Evolutionary conservation across 1,139 yeast species (phyloP).

Genomic region (Debaryomyces robertsiae): DNA sequence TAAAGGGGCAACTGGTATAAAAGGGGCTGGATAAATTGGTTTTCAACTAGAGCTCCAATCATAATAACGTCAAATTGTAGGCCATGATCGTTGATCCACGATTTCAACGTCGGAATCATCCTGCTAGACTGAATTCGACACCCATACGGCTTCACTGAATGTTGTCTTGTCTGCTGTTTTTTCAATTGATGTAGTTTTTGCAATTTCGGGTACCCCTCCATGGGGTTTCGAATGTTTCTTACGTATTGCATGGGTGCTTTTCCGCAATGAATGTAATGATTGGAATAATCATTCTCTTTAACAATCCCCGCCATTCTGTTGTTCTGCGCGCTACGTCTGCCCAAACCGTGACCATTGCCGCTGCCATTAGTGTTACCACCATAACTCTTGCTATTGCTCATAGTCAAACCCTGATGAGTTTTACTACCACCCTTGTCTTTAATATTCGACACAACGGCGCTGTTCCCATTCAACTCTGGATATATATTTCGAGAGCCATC

Average conservation of each 20-base stretch:
- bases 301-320: neutral
- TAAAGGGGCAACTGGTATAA: slow-evolving; percentile 69
- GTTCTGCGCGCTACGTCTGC: neutral
- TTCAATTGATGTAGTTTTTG: slow-evolving; percentile 68
- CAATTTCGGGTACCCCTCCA: slow-evolving; percentile 84
- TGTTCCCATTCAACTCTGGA: slow-evolving; percentile 2
- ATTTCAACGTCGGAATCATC: slow-evolving; percentile 57
- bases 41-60: slow-evolving; percentile 83
- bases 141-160: slow-evolving; percentile 69
- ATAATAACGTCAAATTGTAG: slow-evolving; percentile 84
- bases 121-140: slow-evolving; percentile 52
- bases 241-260: slow-evolving; percentile 60
- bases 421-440: neutral
- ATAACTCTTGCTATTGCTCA: neutral
- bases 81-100: slow-evolving; percentile 60
- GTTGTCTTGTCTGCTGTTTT: slow-evolving; percentile 44
- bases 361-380: neutral
- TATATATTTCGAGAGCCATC: slow-evolving; percentile 9
- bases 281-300: slow-evolving; percentile 66
- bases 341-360: neutral
- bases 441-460: neutral
- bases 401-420: neutral
- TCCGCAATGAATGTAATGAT: slow-evolving; percentile 65
- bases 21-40: slow-evolving; percentile 63
- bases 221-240: slow-evolving; percentile 63